Evolutionary conservation across 306 rosid species (phyloP).

Genomic region (Amphicarpaea edgeworthii): DNA sequence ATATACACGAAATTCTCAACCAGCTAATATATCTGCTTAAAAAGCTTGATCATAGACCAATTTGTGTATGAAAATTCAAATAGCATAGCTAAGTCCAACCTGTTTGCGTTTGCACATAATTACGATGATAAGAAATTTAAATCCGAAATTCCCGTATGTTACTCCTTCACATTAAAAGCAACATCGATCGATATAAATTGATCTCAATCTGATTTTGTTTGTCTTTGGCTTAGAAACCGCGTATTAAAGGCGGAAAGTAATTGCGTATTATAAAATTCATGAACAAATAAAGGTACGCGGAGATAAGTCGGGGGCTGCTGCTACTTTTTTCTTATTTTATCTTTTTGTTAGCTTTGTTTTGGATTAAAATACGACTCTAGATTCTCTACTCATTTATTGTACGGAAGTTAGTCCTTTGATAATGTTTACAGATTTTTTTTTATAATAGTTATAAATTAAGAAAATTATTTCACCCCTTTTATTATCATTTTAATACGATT

Average conservation of each 20-base stretch:
- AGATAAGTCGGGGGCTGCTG: slow-evolving; percentile 35
- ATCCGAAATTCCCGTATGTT: slow-evolving; percentile 28
- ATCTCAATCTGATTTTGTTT: slow-evolving; percentile 28
- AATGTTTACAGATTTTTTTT: not conserved
- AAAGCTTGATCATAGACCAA: not conserved
- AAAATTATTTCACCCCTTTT: no score
- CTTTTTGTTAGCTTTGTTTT: not conserved
- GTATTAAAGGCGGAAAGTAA: slow-evolving; percentile 11
- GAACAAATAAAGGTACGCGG: slow-evolving; percentile 27
- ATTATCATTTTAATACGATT: no score
- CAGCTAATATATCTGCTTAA: no score
- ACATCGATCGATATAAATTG: not conserved
- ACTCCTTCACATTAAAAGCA: slow-evolving; percentile 46
- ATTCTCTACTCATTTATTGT: not conserved
- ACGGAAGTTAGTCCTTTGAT: not conserved
- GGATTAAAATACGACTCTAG: not conserved
- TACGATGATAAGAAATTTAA: not conserved
- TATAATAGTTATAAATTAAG: no score
- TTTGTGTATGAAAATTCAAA: slow-evolving; percentile 2
- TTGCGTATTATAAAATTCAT: slow-evolving; percentile 25
- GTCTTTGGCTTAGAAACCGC: slow-evolving; percentile 25
- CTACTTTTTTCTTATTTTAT: not conserved
- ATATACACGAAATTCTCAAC: no score
- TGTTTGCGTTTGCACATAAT: slow-evolving; percentile 3
- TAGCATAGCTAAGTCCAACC: not conserved